phyloP scores from a whole-genome alignment of 129 eudicot species.

The Helianthus tuberosus region DNA sequence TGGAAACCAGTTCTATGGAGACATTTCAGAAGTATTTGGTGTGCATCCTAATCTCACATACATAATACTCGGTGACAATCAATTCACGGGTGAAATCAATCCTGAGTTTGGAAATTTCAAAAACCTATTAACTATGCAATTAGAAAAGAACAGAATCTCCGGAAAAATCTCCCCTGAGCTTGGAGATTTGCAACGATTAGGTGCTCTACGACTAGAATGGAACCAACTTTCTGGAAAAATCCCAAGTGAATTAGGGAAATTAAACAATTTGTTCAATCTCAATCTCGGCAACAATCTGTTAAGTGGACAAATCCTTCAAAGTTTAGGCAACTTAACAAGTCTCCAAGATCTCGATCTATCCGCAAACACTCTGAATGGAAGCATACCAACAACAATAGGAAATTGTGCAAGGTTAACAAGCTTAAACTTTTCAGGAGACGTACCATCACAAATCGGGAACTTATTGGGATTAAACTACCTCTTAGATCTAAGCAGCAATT shows the following conservation, averaged over 20 bases:
- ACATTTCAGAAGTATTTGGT: slow-evolving; percentile 66
- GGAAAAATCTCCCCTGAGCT: slow-evolving; percentile 71
- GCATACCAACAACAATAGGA: slow-evolving; percentile 55
- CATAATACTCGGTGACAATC: slow-evolving; percentile 51
- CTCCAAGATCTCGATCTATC: slow-evolving; percentile 74
- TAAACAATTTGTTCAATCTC: slow-evolving; percentile 43
- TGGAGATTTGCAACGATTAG: slow-evolving; percentile 53
- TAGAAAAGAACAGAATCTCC: slow-evolving; percentile 60
- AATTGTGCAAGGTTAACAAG: slow-evolving; percentile 46
- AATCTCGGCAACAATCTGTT: slow-evolving; percentile 65
- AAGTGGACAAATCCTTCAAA: slow-evolving; percentile 60
- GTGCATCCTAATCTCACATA: slow-evolving; percentile 47
- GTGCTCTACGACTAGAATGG: slow-evolving; percentile 45
- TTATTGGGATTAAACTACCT: slow-evolving; percentile 42
- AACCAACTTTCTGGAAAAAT: slow-evolving; percentile 68
- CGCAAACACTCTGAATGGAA: slow-evolving; percentile 53
- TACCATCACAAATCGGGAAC: slow-evolving; percentile 68
- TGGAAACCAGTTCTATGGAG: slow-evolving; percentile 65
- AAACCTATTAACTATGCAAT: slow-evolving; percentile 55
- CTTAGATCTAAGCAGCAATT: slow-evolving; percentile 79
- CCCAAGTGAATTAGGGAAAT: slow-evolving; percentile 58
- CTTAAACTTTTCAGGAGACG: slow-evolving; percentile 55
- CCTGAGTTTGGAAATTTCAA: slow-evolving; percentile 51
- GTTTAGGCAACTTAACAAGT: slow-evolving; percentile 43
- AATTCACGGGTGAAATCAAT: slow-evolving; percentile 57